These are phyloP conservation scores for Podospora pseudocomata DNA, from an alignment of 495 filamentous ascomycete genomes.

Conservation along the genomic window DNA sequence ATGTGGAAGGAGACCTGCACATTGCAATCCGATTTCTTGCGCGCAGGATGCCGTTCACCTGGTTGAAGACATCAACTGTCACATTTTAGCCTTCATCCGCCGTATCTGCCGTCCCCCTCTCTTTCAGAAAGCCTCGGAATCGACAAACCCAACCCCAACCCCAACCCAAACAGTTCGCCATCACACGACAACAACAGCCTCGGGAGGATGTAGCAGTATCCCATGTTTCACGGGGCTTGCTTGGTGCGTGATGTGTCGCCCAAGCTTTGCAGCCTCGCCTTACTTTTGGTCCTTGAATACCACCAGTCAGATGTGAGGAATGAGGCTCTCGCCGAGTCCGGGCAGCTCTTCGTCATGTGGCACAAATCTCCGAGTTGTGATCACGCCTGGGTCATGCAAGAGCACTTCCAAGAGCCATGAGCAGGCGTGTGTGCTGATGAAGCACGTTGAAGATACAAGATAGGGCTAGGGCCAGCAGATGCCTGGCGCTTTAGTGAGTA, in stretches of 20 bases:
- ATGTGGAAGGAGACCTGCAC: neutral
- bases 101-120: neutral
- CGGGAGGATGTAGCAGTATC: neutral
- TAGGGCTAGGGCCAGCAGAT: neutral
- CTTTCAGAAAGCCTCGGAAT: neutral
- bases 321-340: too few species aligned
- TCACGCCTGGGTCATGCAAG: too few species aligned
- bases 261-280: neutral
- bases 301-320: neutral
- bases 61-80: neutral
- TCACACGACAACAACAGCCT: neutral
- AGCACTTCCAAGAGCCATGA: too few species aligned
- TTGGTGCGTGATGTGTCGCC: neutral
- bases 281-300: neutral
- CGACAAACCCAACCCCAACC: neutral
- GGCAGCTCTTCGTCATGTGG: too few species aligned
- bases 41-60: neutral
- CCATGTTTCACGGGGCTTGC: neutral
- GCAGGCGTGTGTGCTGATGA: too few species aligned
- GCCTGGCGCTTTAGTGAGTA: neutral
- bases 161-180: neutral
- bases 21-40: neutral
- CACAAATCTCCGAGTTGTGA: too few species aligned
- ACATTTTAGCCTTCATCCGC: neutral
- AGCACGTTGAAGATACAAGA: too few species aligned